Evolutionary conservation across 495 filamentous ascomycete species (phyloP).

Genomic region (Aspergillus kassunensis): DNA sequence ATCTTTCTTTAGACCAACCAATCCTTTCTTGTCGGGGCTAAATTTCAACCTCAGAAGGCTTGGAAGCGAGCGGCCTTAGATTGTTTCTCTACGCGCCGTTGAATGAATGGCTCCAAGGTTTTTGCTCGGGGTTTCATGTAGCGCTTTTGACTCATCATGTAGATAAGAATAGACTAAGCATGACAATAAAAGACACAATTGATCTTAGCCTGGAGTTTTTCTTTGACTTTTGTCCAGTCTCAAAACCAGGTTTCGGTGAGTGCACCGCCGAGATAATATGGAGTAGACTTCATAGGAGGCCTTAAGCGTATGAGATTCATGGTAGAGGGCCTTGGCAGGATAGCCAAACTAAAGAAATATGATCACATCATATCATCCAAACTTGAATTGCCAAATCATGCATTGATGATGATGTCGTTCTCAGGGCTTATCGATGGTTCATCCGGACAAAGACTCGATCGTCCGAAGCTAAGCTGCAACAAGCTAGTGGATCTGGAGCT

Average conservation of each 20-base stretch:
- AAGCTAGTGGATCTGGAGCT: too few species aligned
- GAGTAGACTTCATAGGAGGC: too few species aligned
- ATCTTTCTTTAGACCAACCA: background rate
- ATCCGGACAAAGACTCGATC: background rate
- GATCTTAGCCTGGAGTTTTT: background rate
- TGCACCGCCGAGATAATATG: too few species aligned
- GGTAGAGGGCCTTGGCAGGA: background rate
- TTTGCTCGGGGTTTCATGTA: background rate
- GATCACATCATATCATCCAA: too few species aligned
- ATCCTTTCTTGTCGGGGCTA: background rate
- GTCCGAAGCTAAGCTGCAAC: too few species aligned
- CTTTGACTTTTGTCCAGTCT: background rate
- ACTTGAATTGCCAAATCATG: too few species aligned
- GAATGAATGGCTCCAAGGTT: slow-evolving; percentile 1
- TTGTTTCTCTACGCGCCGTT: slow-evolving; percentile 4
- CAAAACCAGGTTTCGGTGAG: too few species aligned
- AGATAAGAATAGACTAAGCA: background rate
- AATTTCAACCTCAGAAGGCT: background rate
- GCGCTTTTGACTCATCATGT: background rate
- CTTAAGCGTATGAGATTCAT: too few species aligned
- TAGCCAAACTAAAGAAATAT: background rate
- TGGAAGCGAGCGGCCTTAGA: too few species aligned
- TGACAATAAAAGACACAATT: slow-evolving; percentile 6
- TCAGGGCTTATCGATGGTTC: background rate
- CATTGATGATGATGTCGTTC: background rate